Conservation (phyloP, 257 asterid species). For the Solanum appendiculatum region DNA sequence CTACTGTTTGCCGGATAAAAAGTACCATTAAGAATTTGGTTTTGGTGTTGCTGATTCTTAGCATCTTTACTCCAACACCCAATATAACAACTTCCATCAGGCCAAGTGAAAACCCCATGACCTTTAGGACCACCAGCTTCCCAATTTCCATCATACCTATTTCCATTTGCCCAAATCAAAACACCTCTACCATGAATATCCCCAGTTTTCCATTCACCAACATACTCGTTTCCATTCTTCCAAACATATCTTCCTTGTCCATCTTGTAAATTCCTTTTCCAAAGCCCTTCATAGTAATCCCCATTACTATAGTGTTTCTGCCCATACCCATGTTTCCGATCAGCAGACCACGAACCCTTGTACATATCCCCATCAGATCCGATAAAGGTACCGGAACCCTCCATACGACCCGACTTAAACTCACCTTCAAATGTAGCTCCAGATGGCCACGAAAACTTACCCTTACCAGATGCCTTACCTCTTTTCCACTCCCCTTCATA, state of each 20-base stretch:
- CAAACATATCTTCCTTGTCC: constrained; percentile 87
- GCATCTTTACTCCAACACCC: constrained; percentile 48
- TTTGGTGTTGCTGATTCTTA: constrained; percentile 18
- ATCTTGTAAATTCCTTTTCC: constrained; percentile 75
- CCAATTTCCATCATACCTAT: constrained; percentile 80
- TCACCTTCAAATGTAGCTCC: constrained; percentile 92
- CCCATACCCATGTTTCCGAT: constrained; percentile 81
- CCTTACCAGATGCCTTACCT: constrained; percentile 85
- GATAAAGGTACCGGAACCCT: constrained; percentile 73
- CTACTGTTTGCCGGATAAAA: constrained; percentile 55
- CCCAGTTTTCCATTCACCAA: constrained; percentile 88
- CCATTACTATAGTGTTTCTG: constrained; percentile 78
- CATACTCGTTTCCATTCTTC: constrained; percentile 75
- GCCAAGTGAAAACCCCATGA: constrained; percentile 88
- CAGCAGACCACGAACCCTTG: constrained; percentile 70
- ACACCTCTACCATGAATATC: constrained; percentile 76
- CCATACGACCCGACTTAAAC: constrained; percentile 90
- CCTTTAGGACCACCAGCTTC: constrained; percentile 73
- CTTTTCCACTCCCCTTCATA: constrained; percentile 95
- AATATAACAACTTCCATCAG: constrained; percentile 77
- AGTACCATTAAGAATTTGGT: constrained; percentile 57
- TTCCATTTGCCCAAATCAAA: constrained; percentile 78
- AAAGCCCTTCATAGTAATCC: constrained; percentile 72
- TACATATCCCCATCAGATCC: constrained; percentile 78
- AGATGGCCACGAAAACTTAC: constrained; percentile 92